These are phyloP conservation scores for Pelagophyceae sp. DNA, from an alignment of 352 stramenopile genomes.

Conservation along the genomic window DNA sequence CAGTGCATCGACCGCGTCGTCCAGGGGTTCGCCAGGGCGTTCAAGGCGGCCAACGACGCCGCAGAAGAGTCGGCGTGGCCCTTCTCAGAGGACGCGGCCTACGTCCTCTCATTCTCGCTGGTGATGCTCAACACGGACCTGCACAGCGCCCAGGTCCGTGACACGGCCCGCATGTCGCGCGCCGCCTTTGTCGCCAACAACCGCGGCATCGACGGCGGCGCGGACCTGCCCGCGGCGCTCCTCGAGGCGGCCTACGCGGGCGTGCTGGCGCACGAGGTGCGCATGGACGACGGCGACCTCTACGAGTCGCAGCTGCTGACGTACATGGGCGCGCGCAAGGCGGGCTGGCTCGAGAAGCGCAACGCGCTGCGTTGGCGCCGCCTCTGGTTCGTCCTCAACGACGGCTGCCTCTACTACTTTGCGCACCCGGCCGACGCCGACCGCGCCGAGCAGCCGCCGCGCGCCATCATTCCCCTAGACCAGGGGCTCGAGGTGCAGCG, in stretches of 20 bases:
- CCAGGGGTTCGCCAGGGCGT: conserved; percentile 44
- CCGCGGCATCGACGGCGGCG: conserved; percentile 80
- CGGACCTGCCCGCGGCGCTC: conserved; percentile 88
- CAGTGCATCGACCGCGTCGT: conserved; percentile 93
- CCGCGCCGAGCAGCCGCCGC: not conserved
- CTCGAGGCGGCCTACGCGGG: conserved; percentile 68
- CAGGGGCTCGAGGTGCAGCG: not conserved
- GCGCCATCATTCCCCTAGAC: not conserved
- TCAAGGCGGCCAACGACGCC: not conserved
- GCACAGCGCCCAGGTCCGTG: conserved; percentile 66
- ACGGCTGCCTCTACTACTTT: conserved; percentile 9
- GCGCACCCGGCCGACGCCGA: not conserved
- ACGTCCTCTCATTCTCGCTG: conserved; percentile 80
- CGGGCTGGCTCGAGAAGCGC: conserved; percentile 1
- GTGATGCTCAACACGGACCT: conserved; percentile 82
- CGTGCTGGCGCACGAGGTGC: conserved; percentile 59
- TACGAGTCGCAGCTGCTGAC: conserved; percentile 4
- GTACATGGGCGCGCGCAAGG: conserved; percentile 9
- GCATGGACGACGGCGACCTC: conserved; percentile 42
- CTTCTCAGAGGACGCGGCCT: conserved; percentile 78
- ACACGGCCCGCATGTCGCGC: conserved; percentile 55
- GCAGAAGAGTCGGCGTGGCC: conserved; percentile 21
- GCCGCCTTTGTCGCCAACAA: conserved; percentile 75
- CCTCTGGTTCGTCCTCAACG: conserved; percentile 9
- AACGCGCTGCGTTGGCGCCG: not conserved